Conservation (phyloP, 495 filamentous ascomycete species). For the Barbatosphaeria neglecta region DNA sequence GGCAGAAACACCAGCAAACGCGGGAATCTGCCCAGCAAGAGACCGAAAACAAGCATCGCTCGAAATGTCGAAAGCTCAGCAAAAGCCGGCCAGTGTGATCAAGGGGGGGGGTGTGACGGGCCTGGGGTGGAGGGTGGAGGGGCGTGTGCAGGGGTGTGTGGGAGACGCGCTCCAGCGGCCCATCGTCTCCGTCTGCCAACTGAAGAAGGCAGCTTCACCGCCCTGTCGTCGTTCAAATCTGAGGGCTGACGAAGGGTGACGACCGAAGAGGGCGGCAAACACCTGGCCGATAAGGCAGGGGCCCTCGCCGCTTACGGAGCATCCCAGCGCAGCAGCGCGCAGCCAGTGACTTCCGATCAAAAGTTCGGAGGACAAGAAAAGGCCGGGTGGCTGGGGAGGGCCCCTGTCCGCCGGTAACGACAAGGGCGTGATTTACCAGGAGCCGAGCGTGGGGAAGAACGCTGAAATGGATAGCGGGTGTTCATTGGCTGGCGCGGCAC, state of each 20-base stretch:
- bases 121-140: too few species aligned
- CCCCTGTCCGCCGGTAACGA: too few species aligned
- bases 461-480: too few species aligned
- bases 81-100: neutral
- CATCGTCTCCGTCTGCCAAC: too few species aligned
- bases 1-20: neutral
- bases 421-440: neutral
- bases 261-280: neutral
- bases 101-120: neutral
- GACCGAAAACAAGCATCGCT: neutral
- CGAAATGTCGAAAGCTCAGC: neutral
- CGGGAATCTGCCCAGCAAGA: neutral
- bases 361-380: too few species aligned
- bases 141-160: too few species aligned
- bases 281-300: neutral
- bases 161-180: too few species aligned
- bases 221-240: neutral
- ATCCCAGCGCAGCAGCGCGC: too few species aligned
- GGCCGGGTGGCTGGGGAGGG: too few species aligned
- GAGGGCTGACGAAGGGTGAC: neutral
- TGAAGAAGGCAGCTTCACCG: too few species aligned
- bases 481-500: too few species aligned
- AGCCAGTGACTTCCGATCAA: too few species aligned
- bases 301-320: neutral
- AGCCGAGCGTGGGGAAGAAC: slow-evolving; percentile 1